A percentile compares a stretch with the other conserved stretches of the same genome.
Evolutionary conservation across 495 filamentous ascomycete species (phyloP).

Genomic region (Lophiotrema nucula): DNA sequence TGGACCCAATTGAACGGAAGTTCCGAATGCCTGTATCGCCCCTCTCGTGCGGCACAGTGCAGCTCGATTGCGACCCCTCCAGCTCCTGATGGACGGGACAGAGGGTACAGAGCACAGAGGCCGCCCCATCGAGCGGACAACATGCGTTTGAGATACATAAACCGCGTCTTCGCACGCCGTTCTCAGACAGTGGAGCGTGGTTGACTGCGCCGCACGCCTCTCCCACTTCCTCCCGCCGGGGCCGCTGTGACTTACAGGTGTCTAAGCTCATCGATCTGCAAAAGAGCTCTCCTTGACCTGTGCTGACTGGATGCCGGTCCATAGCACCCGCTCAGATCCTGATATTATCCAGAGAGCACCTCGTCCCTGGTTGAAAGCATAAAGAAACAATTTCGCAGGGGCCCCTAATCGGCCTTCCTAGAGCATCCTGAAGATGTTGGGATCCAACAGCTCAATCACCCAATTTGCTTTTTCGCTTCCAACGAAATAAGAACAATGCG

Average conservation of each 20-base stretch:
- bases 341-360: background rate
- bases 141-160: constrained; percentile 9
- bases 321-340: constrained; percentile 28
- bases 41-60: too few relatives aligned
- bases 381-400: constrained; percentile 19
- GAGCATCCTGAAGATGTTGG: background rate
- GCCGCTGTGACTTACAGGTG: constrained; percentile 28
- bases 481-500: constrained; percentile 2
- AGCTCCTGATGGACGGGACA: too few relatives aligned
- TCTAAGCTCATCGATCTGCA: constrained; percentile 30
- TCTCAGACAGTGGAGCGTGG: background rate
- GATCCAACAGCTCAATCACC: constrained; percentile 7
- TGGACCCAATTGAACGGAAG: too few relatives aligned
- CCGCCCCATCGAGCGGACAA: too few relatives aligned
- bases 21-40: too few relatives aligned
- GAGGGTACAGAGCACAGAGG: too few relatives aligned
- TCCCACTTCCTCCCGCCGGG: background rate
- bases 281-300: constrained; percentile 10
- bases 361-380: constrained; percentile 22
- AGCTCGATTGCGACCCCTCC: too few relatives aligned
- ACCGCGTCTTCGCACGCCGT: background rate
- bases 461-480: constrained; percentile 16
- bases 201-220: constrained; percentile 6
- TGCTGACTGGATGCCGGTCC: constrained; percentile 19
- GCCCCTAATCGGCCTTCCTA: constrained; percentile 7